These are phyloP conservation scores for Phoenix dactylifera DNA, from an alignment of 176 grass and related monocot species.

Conservation along the genomic window DNA sequence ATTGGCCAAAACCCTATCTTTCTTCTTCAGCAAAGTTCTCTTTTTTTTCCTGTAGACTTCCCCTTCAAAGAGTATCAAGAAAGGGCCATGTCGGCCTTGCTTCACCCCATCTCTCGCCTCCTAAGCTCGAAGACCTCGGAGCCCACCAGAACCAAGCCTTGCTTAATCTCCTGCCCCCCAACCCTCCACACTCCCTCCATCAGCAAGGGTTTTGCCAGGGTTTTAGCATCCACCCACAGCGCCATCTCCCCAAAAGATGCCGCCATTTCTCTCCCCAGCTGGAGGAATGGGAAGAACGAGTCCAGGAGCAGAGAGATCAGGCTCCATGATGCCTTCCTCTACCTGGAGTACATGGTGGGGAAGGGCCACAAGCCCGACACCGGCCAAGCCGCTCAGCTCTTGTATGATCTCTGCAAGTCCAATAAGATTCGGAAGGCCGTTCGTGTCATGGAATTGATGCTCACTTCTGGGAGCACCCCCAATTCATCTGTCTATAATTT, in stretches of 20 bases:
- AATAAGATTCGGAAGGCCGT: slow-evolving; percentile 19
- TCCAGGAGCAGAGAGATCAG: slow-evolving; percentile 7
- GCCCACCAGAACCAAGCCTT: too few relatives aligned
- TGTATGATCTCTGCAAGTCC: slow-evolving; percentile 21
- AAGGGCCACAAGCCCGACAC: slow-evolving; percentile 13
- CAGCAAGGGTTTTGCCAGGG: not conserved
- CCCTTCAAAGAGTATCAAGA: not conserved
- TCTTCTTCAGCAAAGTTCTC: not conserved
- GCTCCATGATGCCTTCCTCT: slow-evolving; percentile 19
- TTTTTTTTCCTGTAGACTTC: not conserved
- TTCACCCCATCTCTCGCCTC: not conserved
- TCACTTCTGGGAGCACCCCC: slow-evolving; percentile 5
- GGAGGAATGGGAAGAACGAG: slow-evolving; percentile 7
- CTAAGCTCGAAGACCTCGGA: not conserved
- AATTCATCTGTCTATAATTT: slow-evolving; percentile 13
- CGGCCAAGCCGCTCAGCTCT: slow-evolving; percentile 21
- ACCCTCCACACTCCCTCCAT: not conserved
- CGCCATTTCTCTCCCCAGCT: slow-evolving; percentile 17
- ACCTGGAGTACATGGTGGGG: slow-evolving; percentile 18
- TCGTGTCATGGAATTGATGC: slow-evolving; percentile 21
- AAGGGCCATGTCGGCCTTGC: not conserved
- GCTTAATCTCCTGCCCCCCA: not conserved
- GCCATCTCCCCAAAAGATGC: not conserved
- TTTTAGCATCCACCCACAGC: not conserved
- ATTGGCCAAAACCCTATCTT: not conserved